Percentiles rank a stretch among this genome's conserved stretches.
Evolutionary conservation across 1,284 basidiomycete genomes (phyloP).

Genomic region (Trametes pubescens): DNA sequence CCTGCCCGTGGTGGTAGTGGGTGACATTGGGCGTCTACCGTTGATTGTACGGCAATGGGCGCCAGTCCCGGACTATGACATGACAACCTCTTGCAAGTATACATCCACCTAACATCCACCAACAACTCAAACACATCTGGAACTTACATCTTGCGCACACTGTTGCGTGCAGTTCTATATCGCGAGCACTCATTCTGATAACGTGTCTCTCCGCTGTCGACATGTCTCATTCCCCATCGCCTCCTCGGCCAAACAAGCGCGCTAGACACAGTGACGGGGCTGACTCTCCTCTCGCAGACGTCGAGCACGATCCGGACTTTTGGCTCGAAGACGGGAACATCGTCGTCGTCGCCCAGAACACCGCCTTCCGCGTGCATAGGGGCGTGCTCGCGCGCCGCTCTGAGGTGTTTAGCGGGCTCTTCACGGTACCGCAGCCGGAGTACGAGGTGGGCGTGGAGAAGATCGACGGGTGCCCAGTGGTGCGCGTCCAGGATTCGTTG

Average conservation of each 20-base stretch:
- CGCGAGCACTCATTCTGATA: no score
- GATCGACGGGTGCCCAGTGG: slow-evolving; percentile 14
- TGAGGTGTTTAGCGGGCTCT: slow-evolving; percentile 15
- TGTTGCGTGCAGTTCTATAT: no score
- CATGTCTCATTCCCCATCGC: background rate
- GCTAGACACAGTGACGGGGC: background rate
- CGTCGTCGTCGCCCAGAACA: background rate
- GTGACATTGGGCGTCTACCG: no score
- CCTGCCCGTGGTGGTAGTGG: no score
- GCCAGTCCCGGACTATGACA: no score
- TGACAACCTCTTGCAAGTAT: no score
- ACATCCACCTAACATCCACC: no score
- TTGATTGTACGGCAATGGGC: no score
- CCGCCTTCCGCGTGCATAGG: slow-evolving; percentile 2
- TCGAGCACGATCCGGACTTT: background rate
- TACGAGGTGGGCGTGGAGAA: background rate
- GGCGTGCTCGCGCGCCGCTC: slow-evolving; percentile 8
- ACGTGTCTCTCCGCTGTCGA: no score
- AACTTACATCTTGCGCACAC: no score
- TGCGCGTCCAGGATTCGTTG: slow-evolving; percentile 17
- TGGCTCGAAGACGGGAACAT: slow-evolving; percentile 14
- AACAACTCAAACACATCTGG: no score
- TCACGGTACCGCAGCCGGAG: slow-evolving; percentile 14
- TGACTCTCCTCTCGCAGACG: background rate
- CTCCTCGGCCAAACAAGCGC: background rate